A percentile compares a stretch with the other conserved stretches of the same genome.
Evolutionary conservation across 345 rosid species (phyloP).

Genomic region (Clausena lansium): DNA sequence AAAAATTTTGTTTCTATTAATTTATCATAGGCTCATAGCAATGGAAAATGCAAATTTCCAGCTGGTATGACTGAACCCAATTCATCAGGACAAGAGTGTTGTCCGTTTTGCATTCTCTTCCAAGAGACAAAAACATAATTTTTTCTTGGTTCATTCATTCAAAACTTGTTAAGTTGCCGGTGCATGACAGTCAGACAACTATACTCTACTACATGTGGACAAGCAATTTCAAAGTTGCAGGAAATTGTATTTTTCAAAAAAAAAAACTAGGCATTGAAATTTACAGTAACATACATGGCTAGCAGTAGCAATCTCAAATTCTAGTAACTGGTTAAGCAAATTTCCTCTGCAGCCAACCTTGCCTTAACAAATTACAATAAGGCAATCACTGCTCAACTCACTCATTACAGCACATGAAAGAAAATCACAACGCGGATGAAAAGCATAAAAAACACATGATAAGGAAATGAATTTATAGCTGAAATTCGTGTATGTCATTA

Average conservation of each 20-base stretch:
- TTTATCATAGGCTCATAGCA: too few relatives aligned
- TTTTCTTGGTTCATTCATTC: not conserved
- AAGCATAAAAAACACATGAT: not conserved
- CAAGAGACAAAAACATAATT: not conserved
- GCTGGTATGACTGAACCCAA: not conserved
- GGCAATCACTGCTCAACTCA: not conserved
- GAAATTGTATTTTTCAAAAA: not conserved
- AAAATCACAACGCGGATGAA: not conserved
- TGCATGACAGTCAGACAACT: not conserved
- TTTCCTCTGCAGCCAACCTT: not conserved
- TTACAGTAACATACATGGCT: not conserved
- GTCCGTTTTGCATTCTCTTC: not conserved
- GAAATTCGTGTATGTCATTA: constrained; percentile 11
- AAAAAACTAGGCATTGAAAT: not conserved
- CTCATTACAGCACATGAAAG: not conserved
- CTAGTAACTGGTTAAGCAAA: not conserved
- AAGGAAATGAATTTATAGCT: not conserved
- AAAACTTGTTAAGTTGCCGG: not conserved
- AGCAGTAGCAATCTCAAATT: not conserved
- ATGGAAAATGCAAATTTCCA: not conserved
- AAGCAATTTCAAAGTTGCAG: not conserved
- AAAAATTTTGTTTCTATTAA: too few relatives aligned
- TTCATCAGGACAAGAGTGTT: not conserved
- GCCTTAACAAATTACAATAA: not conserved
- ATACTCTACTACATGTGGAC: not conserved